Percentiles rank a stretch among this genome's conserved stretches.
Evolutionary conservation across 2,329 filamentous ascomycete genomes (phyloP).

Genomic region (Cladosporium halotolerans): DNA sequence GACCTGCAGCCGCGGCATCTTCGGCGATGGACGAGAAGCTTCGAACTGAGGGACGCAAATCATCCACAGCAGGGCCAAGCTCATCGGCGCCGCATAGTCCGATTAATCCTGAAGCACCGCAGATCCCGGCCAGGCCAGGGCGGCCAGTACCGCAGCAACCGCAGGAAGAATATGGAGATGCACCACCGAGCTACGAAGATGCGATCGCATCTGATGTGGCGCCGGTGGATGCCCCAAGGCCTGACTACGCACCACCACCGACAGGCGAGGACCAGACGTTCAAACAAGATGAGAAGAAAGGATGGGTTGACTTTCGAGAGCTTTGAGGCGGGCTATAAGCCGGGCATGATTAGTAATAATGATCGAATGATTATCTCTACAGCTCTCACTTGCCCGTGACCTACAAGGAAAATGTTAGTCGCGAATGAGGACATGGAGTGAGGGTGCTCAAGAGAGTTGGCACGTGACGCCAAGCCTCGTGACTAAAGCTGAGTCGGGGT

Average conservation of each 20-base stretch:
- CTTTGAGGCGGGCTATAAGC: background rate
- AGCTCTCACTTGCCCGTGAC: too few relatives aligned
- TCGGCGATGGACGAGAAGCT: slow-evolving; percentile 20
- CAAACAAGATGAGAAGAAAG: slow-evolving; percentile 8
- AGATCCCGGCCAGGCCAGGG: slow-evolving; percentile 7
- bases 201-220: slow-evolving; percentile 74
- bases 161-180: slow-evolving; percentile 53
- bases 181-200: slow-evolving; percentile 93
- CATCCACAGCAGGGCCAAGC: slow-evolving; percentile 11
- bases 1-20: background rate
- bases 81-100: background rate
- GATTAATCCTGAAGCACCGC: background rate
- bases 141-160: slow-evolving; percentile 1
- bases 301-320: slow-evolving; percentile 8
- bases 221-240: slow-evolving; percentile 65
- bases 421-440: too few relatives aligned
- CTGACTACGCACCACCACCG: slow-evolving; percentile 52
- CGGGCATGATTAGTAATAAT: background rate
- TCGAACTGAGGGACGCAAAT: slow-evolving; percentile 17
- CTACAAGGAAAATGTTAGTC: too few relatives aligned
- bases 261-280: slow-evolving; percentile 23
- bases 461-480: slow-evolving; percentile 9
- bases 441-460: background rate
- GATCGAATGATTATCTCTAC: background rate
- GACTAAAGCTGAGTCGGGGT: slow-evolving; percentile 1